A percentile compares a stretch with the other conserved stretches of the same genome.
Conservation (phyloP, 2,329 filamentous ascomycete species). For the Cladophialophora chaetospira region DNA sequence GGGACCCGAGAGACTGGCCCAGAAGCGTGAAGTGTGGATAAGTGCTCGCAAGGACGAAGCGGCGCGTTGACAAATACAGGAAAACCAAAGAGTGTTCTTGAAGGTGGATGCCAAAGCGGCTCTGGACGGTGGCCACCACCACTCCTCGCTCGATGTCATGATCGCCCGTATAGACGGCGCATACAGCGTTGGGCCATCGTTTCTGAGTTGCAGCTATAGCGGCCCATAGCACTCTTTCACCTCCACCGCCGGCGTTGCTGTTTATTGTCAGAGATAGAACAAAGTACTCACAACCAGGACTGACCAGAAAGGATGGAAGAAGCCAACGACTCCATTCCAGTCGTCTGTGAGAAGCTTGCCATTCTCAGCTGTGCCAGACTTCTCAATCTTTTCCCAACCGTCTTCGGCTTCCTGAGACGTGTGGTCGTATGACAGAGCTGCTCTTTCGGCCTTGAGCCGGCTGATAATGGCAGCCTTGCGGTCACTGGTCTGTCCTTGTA, state of each 20-base stretch:
- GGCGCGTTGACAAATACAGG: slow-evolving; percentile 84
- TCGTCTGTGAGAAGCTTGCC: slow-evolving; percentile 53
- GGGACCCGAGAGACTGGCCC: slow-evolving; percentile 87
- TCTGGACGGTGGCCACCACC: slow-evolving; percentile 76
- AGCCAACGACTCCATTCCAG: slow-evolving; percentile 86
- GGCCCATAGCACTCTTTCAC: slow-evolving; percentile 94
- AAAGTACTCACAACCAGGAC: slow-evolving; percentile 33
- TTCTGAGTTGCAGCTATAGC: slow-evolving; percentile 88
- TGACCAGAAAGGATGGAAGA: slow-evolving; percentile 97
- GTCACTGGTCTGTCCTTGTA: slow-evolving; percentile 22
- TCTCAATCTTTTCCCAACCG: slow-evolving; percentile 70
- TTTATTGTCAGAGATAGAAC: slow-evolving; percentile 12
- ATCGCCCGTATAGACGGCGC: slow-evolving; percentile 93
- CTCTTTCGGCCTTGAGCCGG: slow-evolving; percentile 21
- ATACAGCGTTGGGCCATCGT: slow-evolving; percentile 84
- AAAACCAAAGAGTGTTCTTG: slow-evolving; percentile 81
- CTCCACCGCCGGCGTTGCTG: slow-evolving; percentile 93
- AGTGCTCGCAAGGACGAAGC: slow-evolving; percentile 80
- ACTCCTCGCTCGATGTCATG: slow-evolving; percentile 79
- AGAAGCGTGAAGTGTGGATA: slow-evolving; percentile 92
- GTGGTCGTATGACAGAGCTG: slow-evolving; percentile 41
- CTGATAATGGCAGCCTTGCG: slow-evolving; percentile 28
- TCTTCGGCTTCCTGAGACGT: slow-evolving; percentile 48
- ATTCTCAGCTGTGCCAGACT: slow-evolving; percentile 48
- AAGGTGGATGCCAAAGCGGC: slow-evolving; percentile 89